Evolutionary conservation across 371 early-diverging fungal genomes (phyloP).

Genomic region (Mucor racemosus): DNA sequence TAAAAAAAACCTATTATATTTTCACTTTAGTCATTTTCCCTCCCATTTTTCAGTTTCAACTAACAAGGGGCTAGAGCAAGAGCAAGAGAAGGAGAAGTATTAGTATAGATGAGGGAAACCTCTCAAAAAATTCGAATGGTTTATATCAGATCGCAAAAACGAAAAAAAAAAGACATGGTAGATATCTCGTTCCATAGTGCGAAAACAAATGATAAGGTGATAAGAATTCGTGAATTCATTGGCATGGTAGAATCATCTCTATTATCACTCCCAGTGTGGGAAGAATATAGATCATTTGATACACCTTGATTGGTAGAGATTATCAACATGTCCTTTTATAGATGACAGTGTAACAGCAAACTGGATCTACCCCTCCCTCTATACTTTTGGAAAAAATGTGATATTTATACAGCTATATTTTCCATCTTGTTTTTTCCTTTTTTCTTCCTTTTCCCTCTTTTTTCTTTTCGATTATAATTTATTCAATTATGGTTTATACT

Average conservation of each 20-base stretch:
- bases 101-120: no score
- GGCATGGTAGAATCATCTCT: conserved; percentile 4
- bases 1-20: neutral
- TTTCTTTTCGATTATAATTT: conserved; percentile 3
- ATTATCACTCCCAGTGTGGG: conserved; percentile 18
- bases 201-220: conserved; percentile 7
- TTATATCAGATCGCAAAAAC: no score
- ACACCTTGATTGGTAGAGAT: conserved; percentile 35
- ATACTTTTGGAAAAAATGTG: conserved; percentile 4
- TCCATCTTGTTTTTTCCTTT: neutral
- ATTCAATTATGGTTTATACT: conserved; percentile 24
- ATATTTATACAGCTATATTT: conserved; percentile 9
- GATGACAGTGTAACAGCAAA: neutral
- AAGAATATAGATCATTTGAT: conserved; percentile 33
- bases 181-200: neutral
- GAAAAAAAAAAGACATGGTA: neutral
- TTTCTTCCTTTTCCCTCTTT: conserved; percentile 17
- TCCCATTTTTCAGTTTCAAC: conserved; percentile 5
- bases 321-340: conserved; percentile 16
- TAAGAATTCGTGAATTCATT: conserved; percentile 10
- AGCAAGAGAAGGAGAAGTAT: neutral
- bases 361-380: conserved; percentile 14
- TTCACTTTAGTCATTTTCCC: neutral
- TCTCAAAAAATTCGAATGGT: no score
- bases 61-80: neutral